These are phyloP conservation scores for Fomitopsis betulina DNA, from an alignment of 1,284 basidiomycete species.

Conservation along the genomic window DNA sequence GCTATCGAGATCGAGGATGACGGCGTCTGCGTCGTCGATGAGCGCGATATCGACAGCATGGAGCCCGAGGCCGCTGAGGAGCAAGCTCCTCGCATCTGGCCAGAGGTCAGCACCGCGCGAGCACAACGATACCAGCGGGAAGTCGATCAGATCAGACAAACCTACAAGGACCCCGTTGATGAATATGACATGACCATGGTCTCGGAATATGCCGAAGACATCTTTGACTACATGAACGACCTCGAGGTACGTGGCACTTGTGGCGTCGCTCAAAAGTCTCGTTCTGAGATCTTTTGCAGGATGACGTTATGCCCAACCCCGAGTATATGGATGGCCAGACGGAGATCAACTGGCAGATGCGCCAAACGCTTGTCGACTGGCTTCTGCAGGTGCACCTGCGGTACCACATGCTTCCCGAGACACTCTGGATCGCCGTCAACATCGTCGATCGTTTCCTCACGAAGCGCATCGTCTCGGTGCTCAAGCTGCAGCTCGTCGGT, in stretches of 20 bases:
- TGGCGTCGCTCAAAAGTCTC: neutral
- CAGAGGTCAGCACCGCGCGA: constrained; percentile 59
- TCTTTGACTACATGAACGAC: constrained; percentile 93
- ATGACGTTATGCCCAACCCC: constrained; percentile 86
- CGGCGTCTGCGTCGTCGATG: constrained; percentile 56
- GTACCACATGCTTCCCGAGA: constrained; percentile 97
- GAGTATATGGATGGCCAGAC: constrained; percentile 94
- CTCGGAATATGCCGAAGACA: constrained; percentile 96
- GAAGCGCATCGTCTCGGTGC: constrained; percentile 85
- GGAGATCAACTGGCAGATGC: constrained; percentile 96
- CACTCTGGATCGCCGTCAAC: constrained; percentile 97
- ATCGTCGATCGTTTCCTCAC: constrained; percentile 97
- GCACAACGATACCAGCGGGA: constrained; percentile 53
- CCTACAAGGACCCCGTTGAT: constrained; percentile 80
- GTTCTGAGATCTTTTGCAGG: constrained; percentile 39
- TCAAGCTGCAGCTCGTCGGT: constrained; percentile 97
- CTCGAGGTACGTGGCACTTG: constrained; percentile 64
- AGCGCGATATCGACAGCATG: constrained; percentile 21
- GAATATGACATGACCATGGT: constrained; percentile 95
- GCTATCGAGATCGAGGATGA: constrained; percentile 60
- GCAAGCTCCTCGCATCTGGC: constrained; percentile 50
- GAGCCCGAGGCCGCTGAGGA: constrained; percentile 39
- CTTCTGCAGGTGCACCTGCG: constrained; percentile 95
- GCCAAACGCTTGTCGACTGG: constrained; percentile 97
- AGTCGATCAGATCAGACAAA: constrained; percentile 64